Evolutionary conservation across 768 basidiomycete species (phyloP).

Genomic region (Antrodiella citrinella): DNA sequence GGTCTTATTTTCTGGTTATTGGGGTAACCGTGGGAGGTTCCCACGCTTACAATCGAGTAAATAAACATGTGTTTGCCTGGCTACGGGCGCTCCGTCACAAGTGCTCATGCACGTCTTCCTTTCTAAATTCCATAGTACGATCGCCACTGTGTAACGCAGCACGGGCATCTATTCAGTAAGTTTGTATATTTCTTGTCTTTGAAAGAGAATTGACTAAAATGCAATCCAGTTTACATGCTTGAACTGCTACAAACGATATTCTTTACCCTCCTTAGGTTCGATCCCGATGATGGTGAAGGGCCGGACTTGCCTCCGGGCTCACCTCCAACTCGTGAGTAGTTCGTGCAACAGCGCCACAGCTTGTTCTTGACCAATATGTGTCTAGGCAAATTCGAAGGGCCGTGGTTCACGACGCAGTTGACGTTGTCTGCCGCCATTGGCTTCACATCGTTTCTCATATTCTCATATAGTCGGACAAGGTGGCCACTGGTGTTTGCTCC

Average conservation of each 20-base stretch:
- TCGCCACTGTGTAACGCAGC: background rate
- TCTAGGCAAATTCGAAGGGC: conserved; percentile 76
- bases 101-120: too few relatives aligned
- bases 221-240: background rate
- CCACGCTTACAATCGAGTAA: background rate
- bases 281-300: background rate
- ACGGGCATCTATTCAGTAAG: background rate
- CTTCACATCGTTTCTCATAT: conserved; percentile 70
- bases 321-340: background rate
- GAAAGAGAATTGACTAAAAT: background rate
- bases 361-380: too few relatives aligned
- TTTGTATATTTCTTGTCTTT: background rate
- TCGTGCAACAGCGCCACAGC: too few relatives aligned
- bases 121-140: background rate
- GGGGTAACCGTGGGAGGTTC: background rate
- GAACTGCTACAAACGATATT: background rate
- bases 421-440: conserved; percentile 73
- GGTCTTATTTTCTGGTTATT: background rate
- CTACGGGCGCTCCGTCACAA: background rate
- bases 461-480: conserved; percentile 80
- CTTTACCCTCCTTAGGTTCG: background rate
- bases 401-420: conserved; percentile 93
- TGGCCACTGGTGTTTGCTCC: conserved; percentile 92
- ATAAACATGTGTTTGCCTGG: background rate
- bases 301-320: background rate